Percentiles rank a stretch among this genome's conserved stretches.
These are phyloP conservation scores for Cyberlindnera nakhonratchasimensis DNA, from an alignment of 805 yeast genomes.

Conservation along the genomic window DNA sequence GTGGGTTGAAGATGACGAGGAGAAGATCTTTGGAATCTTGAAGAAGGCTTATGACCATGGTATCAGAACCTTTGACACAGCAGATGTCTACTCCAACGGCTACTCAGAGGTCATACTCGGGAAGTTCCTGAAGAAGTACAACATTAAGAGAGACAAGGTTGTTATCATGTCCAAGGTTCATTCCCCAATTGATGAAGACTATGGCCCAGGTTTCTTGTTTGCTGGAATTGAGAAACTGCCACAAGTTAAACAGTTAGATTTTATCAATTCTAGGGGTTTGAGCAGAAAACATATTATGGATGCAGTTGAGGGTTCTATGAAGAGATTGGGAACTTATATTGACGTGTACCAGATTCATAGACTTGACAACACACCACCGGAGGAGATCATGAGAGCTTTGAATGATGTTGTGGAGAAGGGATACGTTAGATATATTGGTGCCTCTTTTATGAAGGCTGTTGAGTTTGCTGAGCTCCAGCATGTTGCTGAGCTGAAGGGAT, in stretches of 20 bases:
- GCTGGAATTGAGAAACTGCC: background rate
- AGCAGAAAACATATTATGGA: slow-evolving; percentile 46
- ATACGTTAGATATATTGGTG: slow-evolving; percentile 55
- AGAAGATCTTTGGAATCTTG: slow-evolving; percentile 39
- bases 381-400: slow-evolving; percentile 51
- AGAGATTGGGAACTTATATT: slow-evolving; percentile 43
- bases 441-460: slow-evolving; percentile 53
- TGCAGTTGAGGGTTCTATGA: slow-evolving; percentile 37
- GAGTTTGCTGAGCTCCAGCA: slow-evolving; percentile 52
- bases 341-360: slow-evolving; percentile 54
- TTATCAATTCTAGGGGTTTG: slow-evolving; percentile 35
- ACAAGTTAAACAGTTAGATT: background rate
- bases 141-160: slow-evolving; percentile 49
- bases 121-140: slow-evolving; percentile 47
- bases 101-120: slow-evolving; percentile 46
- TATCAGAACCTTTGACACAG: slow-evolving; percentile 48
- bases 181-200: slow-evolving; percentile 11
- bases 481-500: slow-evolving; percentile 51
- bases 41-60: slow-evolving; percentile 45
- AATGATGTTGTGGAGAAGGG: slow-evolving; percentile 48
- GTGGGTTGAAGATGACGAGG: slow-evolving; percentile 46
- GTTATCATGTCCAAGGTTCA: slow-evolving; percentile 48
- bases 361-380: slow-evolving; percentile 43
- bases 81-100: slow-evolving; percentile 46
- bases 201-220: slow-evolving; percentile 1